phyloP scores from a whole-genome alignment of 257 asterid species.

The Solanum gandarillasii region DNA sequence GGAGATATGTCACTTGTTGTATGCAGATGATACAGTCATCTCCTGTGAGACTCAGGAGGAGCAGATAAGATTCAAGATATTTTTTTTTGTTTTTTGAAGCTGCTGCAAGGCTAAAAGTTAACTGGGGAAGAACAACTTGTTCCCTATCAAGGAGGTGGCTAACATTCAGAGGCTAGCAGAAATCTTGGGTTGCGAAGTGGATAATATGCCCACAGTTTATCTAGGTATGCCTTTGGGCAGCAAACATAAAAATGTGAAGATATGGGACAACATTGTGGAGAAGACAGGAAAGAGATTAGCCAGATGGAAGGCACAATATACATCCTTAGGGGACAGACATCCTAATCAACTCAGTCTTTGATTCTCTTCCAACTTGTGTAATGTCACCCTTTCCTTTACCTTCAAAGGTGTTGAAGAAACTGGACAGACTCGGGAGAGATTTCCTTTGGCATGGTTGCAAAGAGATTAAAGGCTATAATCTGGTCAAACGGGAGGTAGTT shows the following conservation, averaged over 20 bases:
- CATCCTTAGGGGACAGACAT: neutral
- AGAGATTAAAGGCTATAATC: too few relatives aligned
- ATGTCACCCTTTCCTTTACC: neutral
- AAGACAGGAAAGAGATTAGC: neutral
- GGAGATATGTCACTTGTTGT: neutral
- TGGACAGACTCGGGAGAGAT: neutral
- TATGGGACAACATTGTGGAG: neutral
- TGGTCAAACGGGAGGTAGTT: neutral
- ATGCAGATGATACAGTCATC: neutral
- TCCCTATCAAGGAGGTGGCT: neutral
- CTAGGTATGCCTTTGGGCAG: neutral
- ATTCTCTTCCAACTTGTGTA: neutral
- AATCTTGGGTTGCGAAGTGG: neutral
- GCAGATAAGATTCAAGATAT: neutral
- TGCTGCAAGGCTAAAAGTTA: neutral
- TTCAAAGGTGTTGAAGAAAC: neutral
- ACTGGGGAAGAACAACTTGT: neutral
- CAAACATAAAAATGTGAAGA: neutral
- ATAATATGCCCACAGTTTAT: neutral
- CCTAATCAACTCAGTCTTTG: neutral
- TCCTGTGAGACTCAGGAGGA: neutral
- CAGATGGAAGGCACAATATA: neutral
- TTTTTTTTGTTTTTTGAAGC: neutral
- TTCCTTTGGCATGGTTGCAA: neutral
- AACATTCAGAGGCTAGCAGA: neutral